Conservation (phyloP, 805 yeast genomes). For the Komagataella pseudopastoris region DNA sequence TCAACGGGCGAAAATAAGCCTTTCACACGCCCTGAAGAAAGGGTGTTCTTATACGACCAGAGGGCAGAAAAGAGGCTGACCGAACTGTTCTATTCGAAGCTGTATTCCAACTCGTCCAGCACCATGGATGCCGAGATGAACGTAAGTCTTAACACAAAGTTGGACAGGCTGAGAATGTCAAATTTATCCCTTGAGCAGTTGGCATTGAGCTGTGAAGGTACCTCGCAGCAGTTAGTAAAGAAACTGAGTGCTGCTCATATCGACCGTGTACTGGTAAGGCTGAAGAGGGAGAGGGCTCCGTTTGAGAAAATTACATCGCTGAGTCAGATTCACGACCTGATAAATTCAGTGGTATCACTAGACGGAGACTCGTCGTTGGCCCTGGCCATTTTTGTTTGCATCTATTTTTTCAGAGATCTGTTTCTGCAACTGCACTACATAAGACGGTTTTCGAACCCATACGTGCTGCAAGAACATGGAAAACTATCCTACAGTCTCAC, state of each 20-base stretch:
- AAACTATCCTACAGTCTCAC: conserved; percentile 20
- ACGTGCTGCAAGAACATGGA: conserved; percentile 16
- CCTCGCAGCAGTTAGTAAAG: conserved; percentile 9
- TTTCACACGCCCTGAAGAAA: conserved; percentile 5
- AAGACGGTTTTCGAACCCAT: conserved; percentile 18
- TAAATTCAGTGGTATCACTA: conserved; percentile 12
- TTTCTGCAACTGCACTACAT: conserved; percentile 18
- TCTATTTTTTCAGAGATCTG: conserved; percentile 8
- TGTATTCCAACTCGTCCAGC: conserved; percentile 16
- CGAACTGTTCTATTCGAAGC: conserved; percentile 18
- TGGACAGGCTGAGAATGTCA: conserved; percentile 12
- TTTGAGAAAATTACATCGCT: conserved; percentile 18
- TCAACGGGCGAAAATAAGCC: not conserved
- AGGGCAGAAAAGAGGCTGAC: conserved; percentile 18
- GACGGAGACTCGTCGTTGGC: conserved; percentile 3
- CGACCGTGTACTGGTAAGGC: conserved; percentile 16
- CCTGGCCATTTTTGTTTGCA: not conserved
- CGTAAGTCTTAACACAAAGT: conserved; percentile 12
- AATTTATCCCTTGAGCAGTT: conserved; percentile 12
- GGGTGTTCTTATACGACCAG: conserved; percentile 12
- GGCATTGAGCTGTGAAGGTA: conserved; percentile 16
- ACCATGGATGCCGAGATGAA: conserved; percentile 16
- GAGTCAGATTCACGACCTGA: conserved; percentile 14
- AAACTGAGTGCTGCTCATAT: conserved; percentile 10
- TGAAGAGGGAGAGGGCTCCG: conserved; percentile 20